Percentiles rank a stretch among this genome's conserved stretches.
phyloP scores from a whole-genome alignment of 202 grass and related monocot species.

The Digitaria exilis region DNA sequence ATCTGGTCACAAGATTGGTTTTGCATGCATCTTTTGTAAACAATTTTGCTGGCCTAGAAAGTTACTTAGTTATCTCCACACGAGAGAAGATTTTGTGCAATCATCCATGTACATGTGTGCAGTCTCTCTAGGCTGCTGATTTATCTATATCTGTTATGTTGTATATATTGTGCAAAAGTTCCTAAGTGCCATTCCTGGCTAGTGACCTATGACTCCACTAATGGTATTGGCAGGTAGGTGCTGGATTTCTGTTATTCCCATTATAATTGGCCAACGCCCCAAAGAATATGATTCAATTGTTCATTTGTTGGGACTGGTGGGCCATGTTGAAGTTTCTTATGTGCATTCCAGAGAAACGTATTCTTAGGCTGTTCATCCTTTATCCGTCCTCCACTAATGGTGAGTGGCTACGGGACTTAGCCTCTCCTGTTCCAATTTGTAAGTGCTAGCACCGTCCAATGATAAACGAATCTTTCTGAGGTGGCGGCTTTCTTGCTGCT shows the following conservation, averaged over 20 bases:
- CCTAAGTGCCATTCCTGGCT: background rate
- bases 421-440: slow-evolving; percentile 33
- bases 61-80: background rate
- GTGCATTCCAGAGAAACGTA: slow-evolving; percentile 40
- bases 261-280: background rate
- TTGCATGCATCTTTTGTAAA: background rate
- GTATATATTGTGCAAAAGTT: slow-evolving; percentile 9
- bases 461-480: slow-evolving; percentile 27
- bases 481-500: slow-evolving; percentile 9
- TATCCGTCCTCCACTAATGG: slow-evolving; percentile 40
- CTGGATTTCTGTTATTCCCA: slow-evolving; percentile 26
- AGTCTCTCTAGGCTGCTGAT: background rate
- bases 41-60: background rate
- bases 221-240: slow-evolving; percentile 24
- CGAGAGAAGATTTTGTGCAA: background rate
- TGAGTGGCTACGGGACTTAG: slow-evolving; percentile 40
- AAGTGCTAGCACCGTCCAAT: slow-evolving; percentile 36
- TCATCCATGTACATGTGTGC: background rate
- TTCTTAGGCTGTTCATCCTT: slow-evolving; percentile 22
- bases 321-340: slow-evolving; percentile 38
- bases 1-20: background rate
- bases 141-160: background rate
- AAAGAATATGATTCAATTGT: slow-evolving; percentile 32
- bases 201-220: slow-evolving; percentile 37
- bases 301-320: slow-evolving; percentile 32